Evolutionary conservation across 2,329 filamentous ascomycete genomes (phyloP).

Genomic region (Sclerotinia trifoliorum): DNA sequence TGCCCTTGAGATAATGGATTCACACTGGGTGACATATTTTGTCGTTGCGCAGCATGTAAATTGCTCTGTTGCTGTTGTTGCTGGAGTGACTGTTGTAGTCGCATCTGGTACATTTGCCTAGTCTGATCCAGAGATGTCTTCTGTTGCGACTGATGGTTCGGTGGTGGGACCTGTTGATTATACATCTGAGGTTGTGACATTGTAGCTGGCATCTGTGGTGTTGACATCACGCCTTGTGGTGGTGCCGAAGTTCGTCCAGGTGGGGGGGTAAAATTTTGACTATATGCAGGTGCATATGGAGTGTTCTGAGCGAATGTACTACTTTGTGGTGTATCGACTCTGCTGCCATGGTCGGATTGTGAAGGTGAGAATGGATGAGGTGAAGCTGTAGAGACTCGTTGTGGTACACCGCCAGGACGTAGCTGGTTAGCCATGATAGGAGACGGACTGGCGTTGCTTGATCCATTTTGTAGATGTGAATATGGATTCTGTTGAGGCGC

Average conservation of each 20-base stretch:
- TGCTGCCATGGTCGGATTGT: slow-evolving; percentile 68
- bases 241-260: slow-evolving; percentile 54
- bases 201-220: slow-evolving; percentile 46
- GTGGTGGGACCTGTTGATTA: slow-evolving; percentile 35
- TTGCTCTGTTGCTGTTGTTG: slow-evolving; percentile 64
- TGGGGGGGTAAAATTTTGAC: slow-evolving; percentile 57
- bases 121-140: slow-evolving; percentile 63
- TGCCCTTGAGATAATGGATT: slow-evolving; percentile 43
- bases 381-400: slow-evolving; percentile 85
- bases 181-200: slow-evolving; percentile 42
- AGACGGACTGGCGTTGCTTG: slow-evolving; percentile 83
- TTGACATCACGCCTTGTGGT: slow-evolving; percentile 54
- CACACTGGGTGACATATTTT: slow-evolving; percentile 45
- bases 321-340: slow-evolving; percentile 68
- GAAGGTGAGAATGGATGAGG: slow-evolving; percentile 87
- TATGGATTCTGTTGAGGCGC: slow-evolving; percentile 66
- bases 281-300: slow-evolving; percentile 57
- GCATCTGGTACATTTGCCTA: slow-evolving; percentile 77
- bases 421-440: slow-evolving; percentile 86
- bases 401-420: slow-evolving; percentile 67
- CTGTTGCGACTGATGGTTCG: slow-evolving; percentile 45
- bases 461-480: slow-evolving; percentile 79
- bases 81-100: slow-evolving; percentile 69
- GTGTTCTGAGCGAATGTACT: slow-evolving; percentile 63
- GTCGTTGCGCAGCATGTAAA: slow-evolving; percentile 40